Conservation (phyloP, 192 early-diverging fungal species). For the Gryganskiella cystojenkinii region DNA sequence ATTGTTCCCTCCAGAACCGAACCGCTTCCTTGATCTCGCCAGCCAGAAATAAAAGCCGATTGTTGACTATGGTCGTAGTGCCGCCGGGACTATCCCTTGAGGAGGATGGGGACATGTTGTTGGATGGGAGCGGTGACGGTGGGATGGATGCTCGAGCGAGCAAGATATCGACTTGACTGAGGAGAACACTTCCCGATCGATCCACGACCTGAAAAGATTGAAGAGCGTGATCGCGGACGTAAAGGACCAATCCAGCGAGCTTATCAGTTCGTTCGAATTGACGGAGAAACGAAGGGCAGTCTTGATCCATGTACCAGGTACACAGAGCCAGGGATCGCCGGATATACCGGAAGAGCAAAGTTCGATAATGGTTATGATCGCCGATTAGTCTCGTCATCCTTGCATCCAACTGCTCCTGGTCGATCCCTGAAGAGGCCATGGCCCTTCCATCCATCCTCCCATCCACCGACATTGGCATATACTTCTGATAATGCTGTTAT, state of each 20-base stretch:
- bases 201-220: slow-evolving; percentile 39
- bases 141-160: slow-evolving; percentile 27
- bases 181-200: slow-evolving; percentile 19
- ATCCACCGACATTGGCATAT: slow-evolving; percentile 25
- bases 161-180: slow-evolving; percentile 37
- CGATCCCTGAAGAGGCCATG: slow-evolving; percentile 8
- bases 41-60: slow-evolving; percentile 24
- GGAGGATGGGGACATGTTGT: neutral
- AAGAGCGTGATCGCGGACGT: slow-evolving; percentile 33
- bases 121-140: neutral
- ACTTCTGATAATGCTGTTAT: too few relatives aligned
- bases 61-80: slow-evolving; percentile 14
- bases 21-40: slow-evolving; percentile 50
- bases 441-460: slow-evolving; percentile 24
- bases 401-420: slow-evolving; percentile 45
- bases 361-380: slow-evolving; percentile 36
- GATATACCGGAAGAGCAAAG: slow-evolving; percentile 40
- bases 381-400: slow-evolving; percentile 25
- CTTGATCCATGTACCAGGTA: slow-evolving; percentile 36
- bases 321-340: slow-evolving; percentile 25
- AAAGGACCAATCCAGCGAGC: slow-evolving; percentile 10
- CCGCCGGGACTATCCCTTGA: neutral
- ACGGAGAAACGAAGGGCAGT: slow-evolving; percentile 30
- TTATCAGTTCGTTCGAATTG: slow-evolving; percentile 38
- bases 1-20: slow-evolving; percentile 49